Evolutionary conservation across 345 rosid species (phyloP).

Genomic region (Salix exigua): DNA sequence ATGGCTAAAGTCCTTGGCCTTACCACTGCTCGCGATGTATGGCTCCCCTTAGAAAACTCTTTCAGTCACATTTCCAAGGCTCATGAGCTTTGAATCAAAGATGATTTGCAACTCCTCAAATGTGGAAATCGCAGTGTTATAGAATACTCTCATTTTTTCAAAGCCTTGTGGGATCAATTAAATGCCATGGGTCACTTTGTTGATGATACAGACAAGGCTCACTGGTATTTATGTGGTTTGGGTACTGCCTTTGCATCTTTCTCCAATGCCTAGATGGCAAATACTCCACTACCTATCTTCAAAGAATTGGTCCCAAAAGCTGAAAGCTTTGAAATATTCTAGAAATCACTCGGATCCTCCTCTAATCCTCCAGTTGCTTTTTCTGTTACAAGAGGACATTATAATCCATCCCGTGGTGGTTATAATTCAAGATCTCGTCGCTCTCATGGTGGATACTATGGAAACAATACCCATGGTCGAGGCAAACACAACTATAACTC

Average conservation of each 20-base stretch:
- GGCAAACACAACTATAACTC: neutral
- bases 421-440: too few species aligned
- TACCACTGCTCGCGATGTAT: neutral
- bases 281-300: neutral
- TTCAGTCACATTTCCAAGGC: neutral
- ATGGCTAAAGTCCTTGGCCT: neutral
- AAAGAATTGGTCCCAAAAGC: neutral
- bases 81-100: neutral
- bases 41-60: neutral
- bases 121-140: neutral
- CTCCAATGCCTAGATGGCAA: neutral
- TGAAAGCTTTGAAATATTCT: neutral
- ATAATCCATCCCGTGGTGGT: neutral
- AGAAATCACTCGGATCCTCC: neutral
- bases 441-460: too few species aligned
- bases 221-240: neutral
- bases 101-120: neutral
- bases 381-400: too few species aligned
- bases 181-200: neutral
- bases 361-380: neutral
- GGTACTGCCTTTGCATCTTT: neutral
- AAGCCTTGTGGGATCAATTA: neutral
- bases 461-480: neutral
- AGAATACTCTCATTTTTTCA: neutral
- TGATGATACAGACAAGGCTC: neutral